Evolutionary conservation across 176 grass and related monocot species (phyloP).

Genomic region (Neostapfia colusana): DNA sequence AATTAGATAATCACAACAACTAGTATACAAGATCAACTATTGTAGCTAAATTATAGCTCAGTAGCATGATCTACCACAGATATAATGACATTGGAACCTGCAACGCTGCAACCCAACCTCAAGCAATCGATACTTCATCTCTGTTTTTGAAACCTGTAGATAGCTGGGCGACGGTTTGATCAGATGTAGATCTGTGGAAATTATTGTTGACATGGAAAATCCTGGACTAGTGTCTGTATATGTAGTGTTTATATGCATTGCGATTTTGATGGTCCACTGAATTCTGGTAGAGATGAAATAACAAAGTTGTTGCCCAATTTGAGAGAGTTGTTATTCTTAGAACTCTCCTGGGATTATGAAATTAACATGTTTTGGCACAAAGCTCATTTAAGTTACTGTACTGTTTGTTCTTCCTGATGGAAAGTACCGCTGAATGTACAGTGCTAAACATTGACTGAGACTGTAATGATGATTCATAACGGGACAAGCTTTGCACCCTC

Average conservation of each 20-base stretch:
- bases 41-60: conserved; percentile 22
- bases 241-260: background rate
- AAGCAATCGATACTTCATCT: conserved; percentile 8
- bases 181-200: background rate
- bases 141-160: conserved; percentile 25
- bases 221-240: background rate
- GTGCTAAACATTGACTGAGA: background rate
- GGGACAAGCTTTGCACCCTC: background rate
- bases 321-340: background rate
- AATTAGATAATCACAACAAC: conserved; percentile 1
- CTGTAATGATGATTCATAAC: background rate
- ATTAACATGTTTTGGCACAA: background rate
- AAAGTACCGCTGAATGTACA: background rate
- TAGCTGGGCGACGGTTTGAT: conserved; percentile 10
- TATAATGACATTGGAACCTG: background rate
- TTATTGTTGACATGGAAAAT: background rate
- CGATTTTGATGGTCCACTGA: background rate
- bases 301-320: background rate
- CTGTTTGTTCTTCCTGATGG: background rate
- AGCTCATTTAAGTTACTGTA: background rate
- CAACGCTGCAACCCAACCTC: background rate
- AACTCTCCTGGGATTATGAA: background rate
- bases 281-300: background rate
- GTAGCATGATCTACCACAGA: conserved; percentile 5
- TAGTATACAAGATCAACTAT: background rate